Conservation (phyloP, 2,329 filamentous ascomycete species). For the Xenosphaeropsis pyriputrescens region DNA sequence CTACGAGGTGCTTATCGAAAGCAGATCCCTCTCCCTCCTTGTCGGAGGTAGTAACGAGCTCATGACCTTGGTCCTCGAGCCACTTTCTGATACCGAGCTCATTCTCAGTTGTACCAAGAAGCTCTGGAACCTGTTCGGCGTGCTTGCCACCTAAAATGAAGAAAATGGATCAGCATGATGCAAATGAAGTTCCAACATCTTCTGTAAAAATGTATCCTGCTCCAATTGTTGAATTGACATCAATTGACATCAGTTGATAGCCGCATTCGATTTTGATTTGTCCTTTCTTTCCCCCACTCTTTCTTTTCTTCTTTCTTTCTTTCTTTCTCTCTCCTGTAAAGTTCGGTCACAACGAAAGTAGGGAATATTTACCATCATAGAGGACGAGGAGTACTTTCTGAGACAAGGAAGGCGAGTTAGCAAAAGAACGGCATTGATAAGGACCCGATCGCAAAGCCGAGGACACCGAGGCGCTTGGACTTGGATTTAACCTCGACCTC, state of each 20-base stretch:
- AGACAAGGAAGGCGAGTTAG: slow-evolving; percentile 30
- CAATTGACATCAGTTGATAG: too few relatives aligned
- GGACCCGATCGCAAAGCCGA: not conserved
- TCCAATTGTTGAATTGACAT: too few relatives aligned
- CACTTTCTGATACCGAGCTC: slow-evolving; percentile 95
- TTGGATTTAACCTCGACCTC: not conserved
- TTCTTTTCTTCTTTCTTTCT: too few relatives aligned
- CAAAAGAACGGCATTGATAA: slow-evolving; percentile 15
- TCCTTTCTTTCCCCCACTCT: too few relatives aligned
- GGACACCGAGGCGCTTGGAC: not conserved
- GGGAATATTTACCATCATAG: slow-evolving; percentile 58
- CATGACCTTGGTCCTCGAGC: slow-evolving; percentile 95
- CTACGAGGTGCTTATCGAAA: slow-evolving; percentile 91
- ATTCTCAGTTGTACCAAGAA: slow-evolving; percentile 87
- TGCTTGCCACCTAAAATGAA: slow-evolving; percentile 51
- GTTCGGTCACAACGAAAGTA: slow-evolving; percentile 1
- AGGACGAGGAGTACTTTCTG: slow-evolving; percentile 91
- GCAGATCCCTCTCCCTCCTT: slow-evolving; percentile 89
- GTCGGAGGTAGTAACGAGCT: slow-evolving; percentile 90
- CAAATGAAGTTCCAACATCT: not conserved
- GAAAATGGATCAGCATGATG: not conserved
- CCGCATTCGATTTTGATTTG: too few relatives aligned
- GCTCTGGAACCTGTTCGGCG: slow-evolving; percentile 67
- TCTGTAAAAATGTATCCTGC: not conserved
- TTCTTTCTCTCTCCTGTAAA: too few relatives aligned